A percentile compares a stretch with the other conserved stretches of the same genome.
These are phyloP conservation scores for Obba rivulosa DNA, from an alignment of 768 basidiomycete species.

Conservation along the genomic window DNA sequence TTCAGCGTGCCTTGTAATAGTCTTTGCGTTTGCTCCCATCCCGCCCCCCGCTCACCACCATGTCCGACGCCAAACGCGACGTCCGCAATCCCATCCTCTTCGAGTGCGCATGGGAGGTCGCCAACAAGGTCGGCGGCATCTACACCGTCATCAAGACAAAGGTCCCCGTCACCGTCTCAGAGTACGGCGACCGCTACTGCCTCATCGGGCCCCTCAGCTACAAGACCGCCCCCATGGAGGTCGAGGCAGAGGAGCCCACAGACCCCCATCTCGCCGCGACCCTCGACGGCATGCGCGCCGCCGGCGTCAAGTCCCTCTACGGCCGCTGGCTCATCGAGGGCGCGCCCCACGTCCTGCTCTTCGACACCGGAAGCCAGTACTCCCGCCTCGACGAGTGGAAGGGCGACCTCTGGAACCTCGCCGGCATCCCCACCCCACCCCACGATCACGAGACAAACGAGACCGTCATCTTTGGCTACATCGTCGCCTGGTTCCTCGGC, in stretches of 20 bases:
- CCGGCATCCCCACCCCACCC: conserved; percentile 95
- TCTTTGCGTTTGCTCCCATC: not conserved
- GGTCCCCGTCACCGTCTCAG: conserved; percentile 94
- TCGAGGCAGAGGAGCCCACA: conserved; percentile 86
- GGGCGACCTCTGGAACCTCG: conserved; percentile 95
- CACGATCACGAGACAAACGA: conserved; percentile 99
- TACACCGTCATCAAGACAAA: conserved; percentile 99
- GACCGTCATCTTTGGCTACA: conserved; percentile 94
- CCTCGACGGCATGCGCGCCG: conserved; percentile 76
- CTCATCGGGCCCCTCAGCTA: conserved; percentile 97
- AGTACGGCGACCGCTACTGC: conserved; percentile 92
- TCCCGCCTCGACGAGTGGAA: conserved; percentile 97
- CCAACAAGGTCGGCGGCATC: conserved; percentile 98
- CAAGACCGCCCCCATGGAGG: conserved; percentile 99
- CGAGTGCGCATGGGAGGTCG: conserved; percentile 97
- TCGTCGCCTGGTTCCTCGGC: conserved; percentile 99
- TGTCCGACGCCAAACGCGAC: conserved; percentile 51
- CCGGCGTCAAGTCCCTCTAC: conserved; percentile 92
- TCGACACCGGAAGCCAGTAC: conserved; percentile 89
- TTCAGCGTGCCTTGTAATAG: not conserved
- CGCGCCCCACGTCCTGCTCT: conserved; percentile 89
- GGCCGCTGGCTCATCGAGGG: conserved; percentile 99
- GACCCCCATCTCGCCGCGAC: conserved; percentile 74
- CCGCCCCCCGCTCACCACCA: conserved; percentile 9
- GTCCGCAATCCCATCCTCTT: conserved; percentile 80